Evolutionary conservation across 768 basidiomycete species (phyloP), one percentile per base, ranked within the genome.

Genomic region (Strobilomyces confusus): DNA sequence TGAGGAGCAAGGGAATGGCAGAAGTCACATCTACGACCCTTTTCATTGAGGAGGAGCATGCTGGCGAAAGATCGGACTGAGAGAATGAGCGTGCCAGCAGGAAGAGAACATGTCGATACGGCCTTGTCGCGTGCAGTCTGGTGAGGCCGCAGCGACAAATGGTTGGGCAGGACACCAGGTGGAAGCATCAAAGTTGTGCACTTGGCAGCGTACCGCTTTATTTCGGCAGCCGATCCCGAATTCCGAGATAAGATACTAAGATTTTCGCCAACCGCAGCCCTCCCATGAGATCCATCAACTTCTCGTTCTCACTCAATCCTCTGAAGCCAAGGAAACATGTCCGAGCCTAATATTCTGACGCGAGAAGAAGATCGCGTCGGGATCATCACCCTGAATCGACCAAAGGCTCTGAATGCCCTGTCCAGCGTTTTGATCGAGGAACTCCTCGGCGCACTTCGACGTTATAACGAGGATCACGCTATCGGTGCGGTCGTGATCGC

Each of bases 401-500:
- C 92, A 9, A 91, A 89, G 61, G 84, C 84, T 9, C 73, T 94
- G 54, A 97, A 95, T 65, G 95, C 95, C 11, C 76, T 98, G 44
- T 85, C 79, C 59, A 76, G 81, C n/a, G 80, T 84, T 1, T 72
- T 98, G 54, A 86, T 97, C 66, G 69, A 74, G 9, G 90, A 93
- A 69, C 76, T 98, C 40, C 92, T 94, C 66, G 70, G 78, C 17
- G 91, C 91, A 7, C 71, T 95, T 32, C 74, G 68, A 32, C 76
- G 78, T 34, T 82, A 84, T 15, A 89, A 94, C 59, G 72, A 67
- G 19, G 90, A 95, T 67, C 77, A 81, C 22, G 66, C 74, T 2
- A 75, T 95, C 51, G 83, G 90, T 48, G 91, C 91, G 1, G 81
- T 98, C 59, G 91, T 98, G n/a, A 66, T 98, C 52, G 97, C 93